These are phyloP conservation scores for Scutellaria galericulata DNA, from an alignment of 257 asterid genomes.

Conservation along the genomic window DNA sequence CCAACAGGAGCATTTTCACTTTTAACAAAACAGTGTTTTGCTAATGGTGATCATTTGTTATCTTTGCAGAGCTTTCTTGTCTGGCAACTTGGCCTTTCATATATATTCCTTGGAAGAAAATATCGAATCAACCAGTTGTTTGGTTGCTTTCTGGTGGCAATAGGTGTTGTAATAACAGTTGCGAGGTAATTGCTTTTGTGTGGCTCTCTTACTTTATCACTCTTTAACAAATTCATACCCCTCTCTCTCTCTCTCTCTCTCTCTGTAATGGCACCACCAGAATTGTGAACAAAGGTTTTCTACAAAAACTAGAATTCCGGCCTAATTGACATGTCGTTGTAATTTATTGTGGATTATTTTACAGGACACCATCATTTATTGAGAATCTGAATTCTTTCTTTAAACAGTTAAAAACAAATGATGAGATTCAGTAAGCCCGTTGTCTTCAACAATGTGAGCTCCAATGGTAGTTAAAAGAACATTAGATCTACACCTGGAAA, in stretches of 20 bases:
- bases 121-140: conserved; percentile 79
- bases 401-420: not conserved
- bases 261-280: not conserved
- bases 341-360: not conserved
- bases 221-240: not conserved
- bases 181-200: conserved; percentile 67
- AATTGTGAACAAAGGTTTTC: not conserved
- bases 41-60: conserved; percentile 30
- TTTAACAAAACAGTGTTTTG: conserved; percentile 13
- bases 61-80: conserved; percentile 96
- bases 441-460: not conserved
- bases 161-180: conserved; percentile 87
- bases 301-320: conserved; percentile 11
- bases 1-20: conserved; percentile 10
- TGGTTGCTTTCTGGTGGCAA: conserved; percentile 95
- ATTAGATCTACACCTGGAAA: conserved; percentile 9
- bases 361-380: not conserved
- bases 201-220: not conserved
- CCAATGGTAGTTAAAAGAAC: not conserved
- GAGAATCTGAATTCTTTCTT: conserved; percentile 15
- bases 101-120: conserved; percentile 83
- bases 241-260: too few species aligned
- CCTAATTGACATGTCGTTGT: not conserved
- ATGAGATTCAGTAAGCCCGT: not conserved
- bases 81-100: conserved; percentile 96